These are phyloP conservation scores for Acanthamoeba lenticulata DNA, from an alignment of 208 protist genomes.

Conservation along the genomic window DNA sequence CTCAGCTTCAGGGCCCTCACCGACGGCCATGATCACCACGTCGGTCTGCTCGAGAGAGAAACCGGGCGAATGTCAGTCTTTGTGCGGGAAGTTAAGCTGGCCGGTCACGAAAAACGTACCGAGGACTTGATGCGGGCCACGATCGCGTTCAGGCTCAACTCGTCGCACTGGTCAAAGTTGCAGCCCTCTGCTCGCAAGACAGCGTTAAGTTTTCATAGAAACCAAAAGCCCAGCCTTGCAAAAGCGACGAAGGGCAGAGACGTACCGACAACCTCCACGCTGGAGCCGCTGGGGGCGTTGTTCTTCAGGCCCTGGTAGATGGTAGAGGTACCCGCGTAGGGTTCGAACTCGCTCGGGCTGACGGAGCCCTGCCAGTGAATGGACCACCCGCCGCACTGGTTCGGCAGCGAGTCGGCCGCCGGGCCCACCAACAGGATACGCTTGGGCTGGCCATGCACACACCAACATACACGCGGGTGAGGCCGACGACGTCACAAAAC, in stretches of 20 bases:
- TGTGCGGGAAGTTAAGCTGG: no score
- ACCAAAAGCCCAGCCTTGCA: background rate
- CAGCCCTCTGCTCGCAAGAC: background rate
- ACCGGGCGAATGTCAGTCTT: no score
- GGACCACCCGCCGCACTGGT: conserved; percentile 61
- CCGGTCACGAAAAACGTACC: background rate
- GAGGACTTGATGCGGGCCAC: background rate
- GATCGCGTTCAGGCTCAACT: background rate
- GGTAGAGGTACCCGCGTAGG: background rate
- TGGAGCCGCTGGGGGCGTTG: background rate
- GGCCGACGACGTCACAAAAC: no score
- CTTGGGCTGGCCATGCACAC: background rate
- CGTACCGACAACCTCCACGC: background rate
- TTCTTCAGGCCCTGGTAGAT: conserved; percentile 2
- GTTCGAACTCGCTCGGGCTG: conserved; percentile 56
- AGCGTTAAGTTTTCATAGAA: background rate
- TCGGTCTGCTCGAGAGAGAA: background rate
- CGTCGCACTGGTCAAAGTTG: conserved; percentile 47
- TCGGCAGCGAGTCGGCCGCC: conserved; percentile 2
- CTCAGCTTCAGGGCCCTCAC: conserved; percentile 47
- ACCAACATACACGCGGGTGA: no score
- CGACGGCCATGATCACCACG: conserved; percentile 13
- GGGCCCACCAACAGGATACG: conserved; percentile 29
- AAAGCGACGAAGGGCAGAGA: no score
- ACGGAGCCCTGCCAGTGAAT: conserved; percentile 55